Percentiles rank a stretch among this genome's conserved stretches.
phyloP scores from a whole-genome alignment of 2,329 filamentous ascomycete genomes.

The Fusarium sp. region DNA sequence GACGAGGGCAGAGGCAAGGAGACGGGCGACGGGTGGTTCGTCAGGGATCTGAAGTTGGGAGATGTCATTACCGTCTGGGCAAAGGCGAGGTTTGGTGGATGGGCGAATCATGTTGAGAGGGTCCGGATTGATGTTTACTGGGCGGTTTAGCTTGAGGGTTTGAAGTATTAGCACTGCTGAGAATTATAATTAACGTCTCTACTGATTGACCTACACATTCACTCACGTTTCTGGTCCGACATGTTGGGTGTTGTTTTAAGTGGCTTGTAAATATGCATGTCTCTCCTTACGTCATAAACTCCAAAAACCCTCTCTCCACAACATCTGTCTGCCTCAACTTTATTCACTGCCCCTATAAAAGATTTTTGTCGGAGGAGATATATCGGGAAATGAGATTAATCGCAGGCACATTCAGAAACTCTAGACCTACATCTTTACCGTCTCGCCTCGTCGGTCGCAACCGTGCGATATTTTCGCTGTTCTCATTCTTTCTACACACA shows the following conservation, averaged over 20 bases:
- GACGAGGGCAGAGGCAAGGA: constrained; percentile 61
- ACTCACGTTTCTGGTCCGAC: background rate
- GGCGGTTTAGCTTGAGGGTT: constrained; percentile 54
- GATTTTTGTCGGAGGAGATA: background rate
- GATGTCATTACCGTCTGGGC: constrained; percentile 73
- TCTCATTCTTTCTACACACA: constrained; percentile 4
- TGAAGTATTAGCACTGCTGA: background rate
- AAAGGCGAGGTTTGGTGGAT: constrained; percentile 66
- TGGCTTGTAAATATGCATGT: background rate
- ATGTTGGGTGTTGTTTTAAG: background rate
- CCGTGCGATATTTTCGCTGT: background rate
- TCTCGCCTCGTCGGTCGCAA: constrained; percentile 5
- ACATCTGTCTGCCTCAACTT: background rate
- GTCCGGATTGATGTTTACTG: constrained; percentile 69
- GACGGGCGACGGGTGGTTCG: constrained; percentile 66
- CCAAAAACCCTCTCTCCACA: background rate
- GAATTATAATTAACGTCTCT: background rate
- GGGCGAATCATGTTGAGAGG: constrained; percentile 63
- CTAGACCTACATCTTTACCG: background rate
- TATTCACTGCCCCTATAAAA: background rate
- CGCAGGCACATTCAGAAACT: background rate
- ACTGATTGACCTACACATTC: background rate
- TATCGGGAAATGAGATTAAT: constrained; percentile 28
- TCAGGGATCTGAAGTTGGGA: constrained; percentile 66
- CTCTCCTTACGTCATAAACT: background rate